These are phyloP conservation scores for Juglanconis oblonga DNA, from an alignment of 2,329 filamentous ascomycete genomes.

Conservation along the genomic window DNA sequence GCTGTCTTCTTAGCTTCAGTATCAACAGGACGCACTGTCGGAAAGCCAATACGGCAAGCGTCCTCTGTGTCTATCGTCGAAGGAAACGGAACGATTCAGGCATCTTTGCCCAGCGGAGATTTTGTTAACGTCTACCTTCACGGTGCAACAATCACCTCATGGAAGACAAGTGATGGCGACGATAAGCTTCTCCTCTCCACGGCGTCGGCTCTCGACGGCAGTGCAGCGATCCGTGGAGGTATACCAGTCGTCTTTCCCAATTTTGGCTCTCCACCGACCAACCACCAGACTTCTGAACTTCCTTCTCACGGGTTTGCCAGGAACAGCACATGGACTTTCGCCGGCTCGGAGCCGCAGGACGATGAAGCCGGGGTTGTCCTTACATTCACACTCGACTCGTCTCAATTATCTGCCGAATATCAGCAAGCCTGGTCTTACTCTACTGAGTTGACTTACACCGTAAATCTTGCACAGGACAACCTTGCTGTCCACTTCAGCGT, in stretches of 20 bases:
- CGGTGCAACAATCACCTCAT: slow-evolving; percentile 9
- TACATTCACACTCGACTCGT: neutral
- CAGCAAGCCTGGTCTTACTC: slow-evolving; percentile 6
- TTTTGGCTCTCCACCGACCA: slow-evolving; percentile 3
- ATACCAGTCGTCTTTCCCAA: slow-evolving; percentile 9
- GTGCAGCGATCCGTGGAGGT: slow-evolving; percentile 9
- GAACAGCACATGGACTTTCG: slow-evolving; percentile 8
- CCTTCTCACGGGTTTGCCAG: slow-evolving; percentile 6
- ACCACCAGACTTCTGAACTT: slow-evolving; percentile 3
- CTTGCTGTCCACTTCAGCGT: slow-evolving; percentile 7
- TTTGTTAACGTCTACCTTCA: slow-evolving; percentile 4
- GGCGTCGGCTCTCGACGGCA: slow-evolving; percentile 5
- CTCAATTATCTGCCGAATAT: neutral
- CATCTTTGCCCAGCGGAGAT: slow-evolving; percentile 5
- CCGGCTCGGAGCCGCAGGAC: neutral
- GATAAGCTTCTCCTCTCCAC: slow-evolving; percentile 10
- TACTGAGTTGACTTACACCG: neutral
- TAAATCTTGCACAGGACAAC: slow-evolving; percentile 6
- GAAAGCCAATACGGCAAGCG: neutral
- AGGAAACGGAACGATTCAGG: slow-evolving; percentile 1
- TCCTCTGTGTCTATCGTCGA: neutral
- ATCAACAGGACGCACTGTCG: neutral
- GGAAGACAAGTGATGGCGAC: slow-evolving; percentile 8
- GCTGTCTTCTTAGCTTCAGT: neutral
- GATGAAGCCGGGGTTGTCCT: neutral